These are phyloP conservation scores for Sugiyamaella boreocaroliniensis DNA, from an alignment of 805 yeast genomes.

Conservation along the genomic window DNA sequence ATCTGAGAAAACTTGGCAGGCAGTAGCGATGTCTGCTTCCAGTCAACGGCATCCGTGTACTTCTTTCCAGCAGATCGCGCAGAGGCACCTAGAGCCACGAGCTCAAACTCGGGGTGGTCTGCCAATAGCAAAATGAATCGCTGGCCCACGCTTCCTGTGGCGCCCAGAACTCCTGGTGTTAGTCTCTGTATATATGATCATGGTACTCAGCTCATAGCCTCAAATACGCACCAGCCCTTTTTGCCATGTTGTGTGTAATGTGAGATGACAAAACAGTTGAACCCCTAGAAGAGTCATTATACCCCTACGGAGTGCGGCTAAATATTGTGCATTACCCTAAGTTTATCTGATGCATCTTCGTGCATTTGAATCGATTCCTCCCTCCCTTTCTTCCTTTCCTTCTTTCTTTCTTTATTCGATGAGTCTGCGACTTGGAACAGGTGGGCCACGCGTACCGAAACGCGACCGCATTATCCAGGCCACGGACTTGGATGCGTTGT, in stretches of 20 bases:
- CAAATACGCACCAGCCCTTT: background rate
- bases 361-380: too few species aligned
- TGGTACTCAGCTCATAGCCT: background rate
- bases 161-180: constrained; percentile 79
- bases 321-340: too few species aligned
- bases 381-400: too few species aligned
- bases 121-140: constrained; percentile 80
- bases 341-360: too few species aligned
- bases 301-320: too few species aligned
- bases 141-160: constrained; percentile 97
- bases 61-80: constrained; percentile 86
- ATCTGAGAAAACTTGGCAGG: constrained; percentile 62
- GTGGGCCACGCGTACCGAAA: constrained; percentile 12
- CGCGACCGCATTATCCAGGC: constrained; percentile 43
- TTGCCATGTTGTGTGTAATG: background rate
- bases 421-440: background rate
- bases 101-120: constrained; percentile 83
- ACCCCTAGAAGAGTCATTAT: too few species aligned
- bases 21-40: constrained; percentile 86
- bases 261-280: too few species aligned
- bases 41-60: constrained; percentile 77
- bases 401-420: too few species aligned
- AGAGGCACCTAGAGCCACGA: constrained; percentile 85
- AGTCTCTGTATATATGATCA: background rate
- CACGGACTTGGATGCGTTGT: constrained; percentile 57